These are phyloP conservation scores for Boletus sp. DNA, from an alignment of 1,284 basidiomycete genomes.

Conservation along the genomic window DNA sequence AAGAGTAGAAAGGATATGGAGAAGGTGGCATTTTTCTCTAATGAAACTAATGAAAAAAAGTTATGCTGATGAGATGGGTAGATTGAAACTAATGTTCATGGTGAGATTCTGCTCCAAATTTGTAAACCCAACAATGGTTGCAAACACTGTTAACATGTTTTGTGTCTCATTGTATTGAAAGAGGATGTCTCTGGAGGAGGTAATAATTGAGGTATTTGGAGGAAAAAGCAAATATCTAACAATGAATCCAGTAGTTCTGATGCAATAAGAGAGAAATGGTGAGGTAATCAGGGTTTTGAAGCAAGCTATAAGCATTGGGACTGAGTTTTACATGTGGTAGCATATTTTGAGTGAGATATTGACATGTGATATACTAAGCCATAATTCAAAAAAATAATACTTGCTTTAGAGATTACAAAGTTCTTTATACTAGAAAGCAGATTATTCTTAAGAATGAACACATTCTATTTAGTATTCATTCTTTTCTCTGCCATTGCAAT, in stretches of 20 bases:
- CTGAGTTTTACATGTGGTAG: not conserved
- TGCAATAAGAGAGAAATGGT: too few relatives aligned
- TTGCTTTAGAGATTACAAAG: too few relatives aligned
- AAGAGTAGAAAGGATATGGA: not conserved
- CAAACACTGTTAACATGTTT: not conserved
- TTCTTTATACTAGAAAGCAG: too few relatives aligned
- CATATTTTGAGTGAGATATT: not conserved
- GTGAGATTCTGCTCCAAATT: not conserved
- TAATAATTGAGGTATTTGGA: not conserved
- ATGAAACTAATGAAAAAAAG: too few relatives aligned
- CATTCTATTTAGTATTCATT: too few relatives aligned
- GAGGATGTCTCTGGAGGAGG: not conserved
- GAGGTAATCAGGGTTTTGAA: not conserved
- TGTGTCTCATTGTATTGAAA: slow-evolving; percentile 6
- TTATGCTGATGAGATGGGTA: not conserved
- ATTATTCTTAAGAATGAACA: too few relatives aligned
- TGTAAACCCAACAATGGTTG: not conserved
- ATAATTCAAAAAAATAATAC: too few relatives aligned
- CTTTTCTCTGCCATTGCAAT: too few relatives aligned
- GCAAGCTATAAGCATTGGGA: not conserved
- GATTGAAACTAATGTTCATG: slow-evolving; percentile 4
- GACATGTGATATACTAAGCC: slow-evolving; percentile 5
- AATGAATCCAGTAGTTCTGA: not conserved
- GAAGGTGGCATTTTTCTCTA: not conserved
- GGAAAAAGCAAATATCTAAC: slow-evolving; percentile 1